Evolutionary conservation across 2,329 filamentous ascomycete genomes (phyloP).

Genomic region (Neocatenulostroma microsporum): DNA sequence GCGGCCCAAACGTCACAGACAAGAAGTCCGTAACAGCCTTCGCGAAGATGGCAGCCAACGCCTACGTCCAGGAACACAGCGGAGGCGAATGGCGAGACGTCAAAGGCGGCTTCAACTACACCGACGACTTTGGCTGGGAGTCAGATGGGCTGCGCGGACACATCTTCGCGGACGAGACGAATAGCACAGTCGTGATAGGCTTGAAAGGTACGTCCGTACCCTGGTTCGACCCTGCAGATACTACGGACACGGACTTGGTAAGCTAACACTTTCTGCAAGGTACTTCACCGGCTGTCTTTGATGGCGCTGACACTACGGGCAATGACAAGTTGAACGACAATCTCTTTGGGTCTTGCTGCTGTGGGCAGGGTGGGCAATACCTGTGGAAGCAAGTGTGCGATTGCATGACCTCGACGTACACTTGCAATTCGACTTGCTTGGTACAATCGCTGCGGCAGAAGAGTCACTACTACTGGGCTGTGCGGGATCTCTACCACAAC

Average conservation of each 20-base stretch:
- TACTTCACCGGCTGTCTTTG: conserved; percentile 67
- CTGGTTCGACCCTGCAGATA: conserved; percentile 10
- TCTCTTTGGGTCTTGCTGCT: conserved; percentile 96
- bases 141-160: conserved; percentile 82
- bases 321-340: conserved; percentile 99
- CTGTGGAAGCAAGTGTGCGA: conserved; percentile 90
- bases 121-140: conserved; percentile 87
- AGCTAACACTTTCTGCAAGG: conserved; percentile 10
- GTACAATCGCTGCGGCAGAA: conserved; percentile 66
- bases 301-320: conserved; percentile 92
- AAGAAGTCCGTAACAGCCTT: conserved; percentile 76
- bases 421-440: conserved; percentile 89
- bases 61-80: conserved; percentile 68
- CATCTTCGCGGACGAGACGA: conserved; percentile 78
- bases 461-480: conserved; percentile 85
- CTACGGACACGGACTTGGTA: conserved; percentile 8
- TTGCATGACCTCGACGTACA: conserved; percentile 78
- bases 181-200: conserved; percentile 82
- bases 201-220: conserved; percentile 58
- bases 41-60: conserved; percentile 81
- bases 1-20: conserved; percentile 74
- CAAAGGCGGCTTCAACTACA: conserved; percentile 71
- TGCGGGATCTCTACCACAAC: conserved; percentile 83
- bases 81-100: conserved; percentile 78
- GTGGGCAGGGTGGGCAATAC: conserved; percentile 83